These are phyloP conservation scores for Boletus subparvulus DNA, from an alignment of 768 basidiomycete species.

Conservation along the genomic window DNA sequence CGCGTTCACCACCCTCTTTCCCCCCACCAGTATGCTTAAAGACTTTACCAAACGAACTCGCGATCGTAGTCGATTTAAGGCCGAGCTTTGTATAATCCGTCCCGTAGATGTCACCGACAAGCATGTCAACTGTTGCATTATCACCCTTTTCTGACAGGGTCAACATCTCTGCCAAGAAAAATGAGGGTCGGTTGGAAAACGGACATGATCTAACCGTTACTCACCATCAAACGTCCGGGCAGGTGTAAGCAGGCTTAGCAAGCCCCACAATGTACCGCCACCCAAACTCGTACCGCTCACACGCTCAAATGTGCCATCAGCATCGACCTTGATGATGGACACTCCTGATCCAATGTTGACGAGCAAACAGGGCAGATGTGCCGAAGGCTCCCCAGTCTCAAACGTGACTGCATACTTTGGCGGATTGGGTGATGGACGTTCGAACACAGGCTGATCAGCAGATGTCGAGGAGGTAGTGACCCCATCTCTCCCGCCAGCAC, in stretches of 20 bases:
- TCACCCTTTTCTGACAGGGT: constrained; percentile 90
- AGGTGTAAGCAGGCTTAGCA: constrained; percentile 91
- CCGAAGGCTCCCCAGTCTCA: constrained; percentile 70
- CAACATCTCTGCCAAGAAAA: constrained; percentile 78
- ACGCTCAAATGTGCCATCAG: constrained; percentile 92
- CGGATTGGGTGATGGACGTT: constrained; percentile 87
- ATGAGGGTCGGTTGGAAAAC: neutral
- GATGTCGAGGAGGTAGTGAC: constrained; percentile 9
- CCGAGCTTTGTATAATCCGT: constrained; percentile 94
- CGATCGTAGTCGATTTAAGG: constrained; percentile 96
- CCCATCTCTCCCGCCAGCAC: constrained; percentile 3
- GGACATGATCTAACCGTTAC: constrained; percentile 33
- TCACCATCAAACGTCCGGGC: constrained; percentile 93
- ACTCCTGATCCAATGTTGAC: constrained; percentile 99
- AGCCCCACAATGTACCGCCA: constrained; percentile 96
- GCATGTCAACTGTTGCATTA: constrained; percentile 95
- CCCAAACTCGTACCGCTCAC: constrained; percentile 97
- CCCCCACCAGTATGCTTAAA: constrained; percentile 77
- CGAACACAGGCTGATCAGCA: constrained; percentile 40
- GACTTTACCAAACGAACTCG: constrained; percentile 97
- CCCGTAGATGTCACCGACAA: constrained; percentile 99
- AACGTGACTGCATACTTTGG: constrained; percentile 89
- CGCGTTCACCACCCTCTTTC: constrained; percentile 48
- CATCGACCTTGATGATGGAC: constrained; percentile 95
- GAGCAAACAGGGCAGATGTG: constrained; percentile 91